Conservation (phyloP, 2,329 filamentous ascomycete genomes). For the Eutypa lata region DNA sequence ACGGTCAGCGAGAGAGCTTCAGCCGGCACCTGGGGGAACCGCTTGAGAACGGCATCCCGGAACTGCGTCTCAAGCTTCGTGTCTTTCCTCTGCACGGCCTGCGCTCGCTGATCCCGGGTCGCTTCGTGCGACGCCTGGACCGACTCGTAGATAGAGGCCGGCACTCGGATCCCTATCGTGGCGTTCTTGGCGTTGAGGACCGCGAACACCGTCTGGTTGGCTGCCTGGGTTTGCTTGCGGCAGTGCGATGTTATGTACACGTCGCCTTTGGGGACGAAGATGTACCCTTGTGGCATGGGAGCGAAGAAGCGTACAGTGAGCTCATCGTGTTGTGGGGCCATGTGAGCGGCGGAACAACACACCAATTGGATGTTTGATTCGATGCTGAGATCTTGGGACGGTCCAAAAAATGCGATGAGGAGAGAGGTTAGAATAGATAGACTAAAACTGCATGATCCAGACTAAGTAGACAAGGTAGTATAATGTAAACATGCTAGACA, state of each 20-base stretch:
- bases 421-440: no score
- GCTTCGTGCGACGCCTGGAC: slow-evolving; percentile 18
- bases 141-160: slow-evolving; percentile 24
- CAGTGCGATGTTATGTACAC: slow-evolving; percentile 40
- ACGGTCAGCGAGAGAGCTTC: slow-evolving; percentile 32
- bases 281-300: slow-evolving; percentile 37
- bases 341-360: not conserved
- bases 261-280: slow-evolving; percentile 40
- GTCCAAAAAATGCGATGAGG: no score
- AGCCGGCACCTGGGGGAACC: slow-evolving; percentile 40
- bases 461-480: no score
- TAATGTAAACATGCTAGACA: no score
- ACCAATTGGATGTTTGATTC: not conserved
- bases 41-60: slow-evolving; percentile 28
- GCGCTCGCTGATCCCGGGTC: slow-evolving; percentile 30
- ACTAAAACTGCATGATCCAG: no score
- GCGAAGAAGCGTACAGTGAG: slow-evolving; percentile 17
- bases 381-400: not conserved
- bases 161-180: slow-evolving; percentile 38
- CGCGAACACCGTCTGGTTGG: slow-evolving; percentile 31
- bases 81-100: slow-evolving; percentile 32
- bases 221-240: slow-evolving; percentile 33
- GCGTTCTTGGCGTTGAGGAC: slow-evolving; percentile 24
- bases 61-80: slow-evolving; percentile 29
- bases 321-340: slow-evolving; percentile 10